These are phyloP conservation scores for Leonotis leonurus DNA, from an alignment of 257 asterid genomes.

Conservation along the genomic window DNA sequence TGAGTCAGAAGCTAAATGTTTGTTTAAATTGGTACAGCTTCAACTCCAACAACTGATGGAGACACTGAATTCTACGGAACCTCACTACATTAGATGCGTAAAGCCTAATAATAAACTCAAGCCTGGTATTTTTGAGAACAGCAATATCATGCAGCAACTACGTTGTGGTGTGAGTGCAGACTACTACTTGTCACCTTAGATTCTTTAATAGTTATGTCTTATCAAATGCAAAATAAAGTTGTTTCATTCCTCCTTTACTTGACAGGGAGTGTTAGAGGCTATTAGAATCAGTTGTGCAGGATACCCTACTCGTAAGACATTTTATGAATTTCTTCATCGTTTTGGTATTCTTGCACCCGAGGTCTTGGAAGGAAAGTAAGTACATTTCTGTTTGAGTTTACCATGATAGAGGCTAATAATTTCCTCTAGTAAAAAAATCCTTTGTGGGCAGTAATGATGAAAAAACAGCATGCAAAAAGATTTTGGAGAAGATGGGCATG, in stretches of 20 bases:
- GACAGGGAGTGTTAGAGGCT: slow-evolving; percentile 91
- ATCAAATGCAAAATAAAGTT: not conserved
- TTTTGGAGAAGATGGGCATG: slow-evolving; percentile 75
- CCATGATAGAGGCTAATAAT: slow-evolving; percentile 4
- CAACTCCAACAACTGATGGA: slow-evolving; percentile 99
- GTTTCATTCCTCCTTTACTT: slow-evolving; percentile 1
- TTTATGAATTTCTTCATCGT: slow-evolving; percentile 75
- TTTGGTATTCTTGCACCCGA: slow-evolving; percentile 92
- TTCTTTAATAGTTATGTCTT: not conserved
- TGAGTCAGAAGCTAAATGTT: slow-evolving; percentile 22
- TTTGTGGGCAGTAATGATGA: slow-evolving; percentile 51
- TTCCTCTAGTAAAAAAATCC: slow-evolving; percentile 15
- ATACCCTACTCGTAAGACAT: slow-evolving; percentile 95
- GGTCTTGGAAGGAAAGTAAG: slow-evolving; percentile 81
- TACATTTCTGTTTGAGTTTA: slow-evolving; percentile 7
- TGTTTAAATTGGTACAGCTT: slow-evolving; percentile 41
- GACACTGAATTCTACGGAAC: slow-evolving; percentile 87
- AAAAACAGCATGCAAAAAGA: slow-evolving; percentile 67
- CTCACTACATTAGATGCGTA: slow-evolving; percentile 97
- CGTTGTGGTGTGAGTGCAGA: slow-evolving; percentile 94
- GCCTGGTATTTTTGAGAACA: slow-evolving; percentile 90
- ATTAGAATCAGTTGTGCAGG: slow-evolving; percentile 99
- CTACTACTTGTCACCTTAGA: slow-evolving; percentile 4
- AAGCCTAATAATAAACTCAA: slow-evolving; percentile 92
- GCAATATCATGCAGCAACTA: slow-evolving; percentile 84